Base-by-base conservation (phyloP, 768 basidiomycete genomes). In the Mrakia hoshinonis region DNA sequence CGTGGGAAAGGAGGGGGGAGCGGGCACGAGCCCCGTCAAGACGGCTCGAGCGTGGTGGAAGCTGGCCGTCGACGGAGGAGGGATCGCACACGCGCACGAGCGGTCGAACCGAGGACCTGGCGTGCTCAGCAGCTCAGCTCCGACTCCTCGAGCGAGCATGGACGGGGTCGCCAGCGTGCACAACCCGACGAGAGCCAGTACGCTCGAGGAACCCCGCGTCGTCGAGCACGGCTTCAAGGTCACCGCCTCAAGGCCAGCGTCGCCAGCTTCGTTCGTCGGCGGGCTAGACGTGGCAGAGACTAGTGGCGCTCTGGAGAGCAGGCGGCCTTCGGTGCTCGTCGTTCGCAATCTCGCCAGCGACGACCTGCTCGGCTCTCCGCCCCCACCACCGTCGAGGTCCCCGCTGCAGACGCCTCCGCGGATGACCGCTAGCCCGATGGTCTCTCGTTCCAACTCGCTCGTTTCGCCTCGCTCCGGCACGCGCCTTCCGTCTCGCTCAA, bases 181-280 rank as follows among this genome's bases (percentile, higher is more conserved):
- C 18, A 34, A 34, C 29, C 29, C 29, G 31, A 4, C 18, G 20
- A 34, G 55, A 12, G 34, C 29, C 5, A 36, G 18, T 4, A 22
- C 34, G 34, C 15, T 31, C 13, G 34, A 13, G 58, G 58, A 61
- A 22, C 36, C 58, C 3, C 13, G 5, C 15, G 34, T 61, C 18
- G 58, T 61, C 4, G 58, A 61, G 58, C 31, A 31, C 31, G 58
- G 36, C 18, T 61, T 61, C 58, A 61, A 61, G 34, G 58, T 61
- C 58, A 61, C 34, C n/a, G n/a, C n/a, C 20, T 61, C 58, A 22
- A 39, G 58, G 34, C 58, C 58, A 3, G 36, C 9, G 15, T 61
- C 58, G 58, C 58, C 58, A 36, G 36, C 15, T 61, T 55, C 54
- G 7, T 61, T 29, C 31, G 20, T 36, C 12, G 36, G 34, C 15